Evolutionary conservation across 495 filamentous ascomycete species (phyloP).

Genomic region (Aspergillus asperescens): DNA sequence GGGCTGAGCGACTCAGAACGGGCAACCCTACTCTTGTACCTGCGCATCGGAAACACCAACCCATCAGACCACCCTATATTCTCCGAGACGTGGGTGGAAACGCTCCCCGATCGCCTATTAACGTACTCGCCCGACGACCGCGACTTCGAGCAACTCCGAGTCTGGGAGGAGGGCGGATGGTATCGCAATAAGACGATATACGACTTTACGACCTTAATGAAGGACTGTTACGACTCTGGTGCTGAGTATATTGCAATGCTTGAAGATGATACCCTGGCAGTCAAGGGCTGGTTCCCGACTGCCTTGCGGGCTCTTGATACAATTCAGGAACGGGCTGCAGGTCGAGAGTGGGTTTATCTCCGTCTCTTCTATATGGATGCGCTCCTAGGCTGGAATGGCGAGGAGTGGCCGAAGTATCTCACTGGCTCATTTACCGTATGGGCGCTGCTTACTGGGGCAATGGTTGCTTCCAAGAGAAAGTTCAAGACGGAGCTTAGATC

Average conservation of each 20-base stretch:
- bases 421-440: conserved; percentile 10
- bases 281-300: conserved; percentile 18
- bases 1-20: conserved; percentile 38
- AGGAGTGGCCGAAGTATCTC: conserved; percentile 17
- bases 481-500: conserved; percentile 11
- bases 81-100: conserved; percentile 16
- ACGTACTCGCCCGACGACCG: conserved; percentile 30
- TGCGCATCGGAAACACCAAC: conserved; percentile 46
- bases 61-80: conserved; percentile 22
- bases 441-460: conserved; percentile 9
- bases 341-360: conserved; percentile 14
- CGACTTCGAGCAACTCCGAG: conserved; percentile 36
- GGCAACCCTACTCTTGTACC: conserved; percentile 16
- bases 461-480: conserved; percentile 3
- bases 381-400: conserved; percentile 16
- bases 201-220: conserved; percentile 16
- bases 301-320: conserved; percentile 7
- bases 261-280: conserved; percentile 18
- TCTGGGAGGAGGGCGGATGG: conserved; percentile 27
- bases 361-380: conserved; percentile 16
- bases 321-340: not conserved
- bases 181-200: conserved; percentile 19
- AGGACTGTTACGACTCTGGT: conserved; percentile 16
- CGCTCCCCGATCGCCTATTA: conserved; percentile 14
- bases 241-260: conserved; percentile 18